Conservation (phyloP, 2,329 filamentous ascomycete species). For the Monosporascus ibericus region DNA sequence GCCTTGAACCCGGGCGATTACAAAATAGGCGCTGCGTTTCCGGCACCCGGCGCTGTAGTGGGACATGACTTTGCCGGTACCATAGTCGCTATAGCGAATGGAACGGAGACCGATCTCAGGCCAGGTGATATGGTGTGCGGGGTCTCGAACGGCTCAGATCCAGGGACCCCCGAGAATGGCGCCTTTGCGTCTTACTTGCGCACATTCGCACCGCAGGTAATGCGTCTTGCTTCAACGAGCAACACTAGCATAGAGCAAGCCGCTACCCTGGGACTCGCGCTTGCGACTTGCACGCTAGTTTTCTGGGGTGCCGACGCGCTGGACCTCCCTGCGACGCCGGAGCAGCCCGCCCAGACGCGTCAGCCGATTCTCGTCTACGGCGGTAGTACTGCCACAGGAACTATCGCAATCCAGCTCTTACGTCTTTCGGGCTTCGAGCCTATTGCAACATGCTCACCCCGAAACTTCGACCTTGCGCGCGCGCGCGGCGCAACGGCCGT, state of each 20-base stretch:
- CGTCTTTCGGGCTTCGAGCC: background rate
- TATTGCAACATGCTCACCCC: constrained; percentile 3
- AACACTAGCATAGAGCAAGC: background rate
- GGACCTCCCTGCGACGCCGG: no score
- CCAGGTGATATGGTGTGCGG: no score
- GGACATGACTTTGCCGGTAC: background rate
- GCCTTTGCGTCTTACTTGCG: background rate
- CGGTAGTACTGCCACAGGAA: constrained; percentile 8
- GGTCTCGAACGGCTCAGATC: no score
- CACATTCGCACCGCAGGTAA: background rate
- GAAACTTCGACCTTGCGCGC: constrained; percentile 14
- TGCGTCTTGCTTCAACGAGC: no score
- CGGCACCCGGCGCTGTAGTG: background rate
- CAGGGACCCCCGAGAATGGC: no score
- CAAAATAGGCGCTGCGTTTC: background rate
- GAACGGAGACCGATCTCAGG: no score
- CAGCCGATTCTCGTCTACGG: constrained; percentile 16
- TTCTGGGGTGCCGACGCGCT: constrained; percentile 1
- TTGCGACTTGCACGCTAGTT: constrained; percentile 1
- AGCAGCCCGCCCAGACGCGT: background rate
- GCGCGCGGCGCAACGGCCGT: constrained; percentile 39
- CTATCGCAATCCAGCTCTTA: constrained; percentile 5
- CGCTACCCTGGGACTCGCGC: background rate
- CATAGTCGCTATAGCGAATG: no score
- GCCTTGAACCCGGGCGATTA: background rate